Evolutionary conservation across 2,329 filamentous ascomycete genomes (phyloP).

Genomic region (Colletotrichum brevisporum): DNA sequence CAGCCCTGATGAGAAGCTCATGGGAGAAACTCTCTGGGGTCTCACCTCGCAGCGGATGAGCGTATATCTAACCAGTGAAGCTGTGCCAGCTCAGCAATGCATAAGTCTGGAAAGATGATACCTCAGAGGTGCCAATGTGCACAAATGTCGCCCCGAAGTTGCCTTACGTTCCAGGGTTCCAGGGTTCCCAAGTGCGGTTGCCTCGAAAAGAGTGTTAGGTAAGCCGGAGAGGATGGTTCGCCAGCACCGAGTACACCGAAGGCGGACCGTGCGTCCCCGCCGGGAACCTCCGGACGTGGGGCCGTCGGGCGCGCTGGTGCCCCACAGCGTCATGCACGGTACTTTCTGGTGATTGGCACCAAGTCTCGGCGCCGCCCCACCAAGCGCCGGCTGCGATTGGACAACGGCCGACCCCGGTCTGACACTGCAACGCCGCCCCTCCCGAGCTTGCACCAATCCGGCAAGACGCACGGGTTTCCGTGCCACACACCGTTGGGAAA

Average conservation of each 20-base stretch:
- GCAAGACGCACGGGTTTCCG: neutral
- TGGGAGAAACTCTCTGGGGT: neutral
- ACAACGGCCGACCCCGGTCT: neutral
- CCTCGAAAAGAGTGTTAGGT: too few species aligned
- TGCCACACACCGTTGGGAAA: constrained; percentile 22
- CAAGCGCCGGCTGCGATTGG: constrained; percentile 3
- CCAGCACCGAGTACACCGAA: constrained; percentile 4
- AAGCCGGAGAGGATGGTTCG: constrained; percentile 1
- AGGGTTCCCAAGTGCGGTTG: neutral
- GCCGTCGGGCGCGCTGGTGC: neutral
- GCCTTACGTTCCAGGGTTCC: neutral
- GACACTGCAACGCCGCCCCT: constrained; percentile 11
- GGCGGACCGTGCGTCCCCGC: too few species aligned
- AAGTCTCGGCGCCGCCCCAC: neutral
- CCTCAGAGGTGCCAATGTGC: neutral
- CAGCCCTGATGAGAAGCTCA: too few species aligned
- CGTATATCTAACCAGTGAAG: too few species aligned
- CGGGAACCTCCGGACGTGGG: too few species aligned
- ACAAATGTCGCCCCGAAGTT: neutral
- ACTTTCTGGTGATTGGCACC: constrained; percentile 19
- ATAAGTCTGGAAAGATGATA: neutral
- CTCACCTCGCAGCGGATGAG: neutral
- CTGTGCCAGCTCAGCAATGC: constrained; percentile 1
- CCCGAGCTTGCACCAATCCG: neutral
- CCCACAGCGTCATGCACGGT: constrained; percentile 15